Base-by-base conservation (phyloP, 352 stramenopile genomes). In the Globisporangium cystogenes region DNA sequence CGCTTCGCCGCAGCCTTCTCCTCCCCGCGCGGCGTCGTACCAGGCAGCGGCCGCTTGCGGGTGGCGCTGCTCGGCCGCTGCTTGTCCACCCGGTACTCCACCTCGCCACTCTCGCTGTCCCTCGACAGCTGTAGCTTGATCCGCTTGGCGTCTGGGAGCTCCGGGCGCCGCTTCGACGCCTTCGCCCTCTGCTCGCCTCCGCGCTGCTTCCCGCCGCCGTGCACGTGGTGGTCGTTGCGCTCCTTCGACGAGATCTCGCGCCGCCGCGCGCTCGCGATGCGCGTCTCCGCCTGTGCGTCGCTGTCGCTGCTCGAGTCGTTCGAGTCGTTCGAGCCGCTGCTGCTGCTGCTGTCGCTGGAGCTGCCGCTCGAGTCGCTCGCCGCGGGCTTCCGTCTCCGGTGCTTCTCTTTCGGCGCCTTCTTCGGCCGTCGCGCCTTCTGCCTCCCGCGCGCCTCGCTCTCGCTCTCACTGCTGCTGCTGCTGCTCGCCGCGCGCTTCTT, bases 31-130 rank as follows among this genome's bases (percentile, higher is more conserved):
- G 47, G 6, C 10, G 35, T 39, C 35, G 53, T 33, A 6, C 29
- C 27, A n/a, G 48, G 48, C 14, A 62, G 41, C 33, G 55, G 55
- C 0, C 55, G 55, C 42, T 62, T 62, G 33, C 55, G 55, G 31
- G 47, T 55, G 36, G 20, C 21, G 6, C 54, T 55, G 27, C 37
- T 55, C 12, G 37, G 42, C 3, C 29, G 54, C 5, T 23, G 45
- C 35, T 37, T 18, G 18, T 31, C 20, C 10, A 23, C 23, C 39
- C 37, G 23, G 35, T 46, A 52, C 7, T 33, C 46, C 1, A 16
- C 11, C 5, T 51, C 20, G 33, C 18, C 26, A 26, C 44, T 18
- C 24, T 24, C 16, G 12, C 18, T 2, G 7, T 23, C 20, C 23
- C 31, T 29, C 24, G 26, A 46, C 6, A 37, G 23, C 24, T 12